These are phyloP conservation scores for Lactarius hengduanensis DNA, from an alignment of 768 basidiomycete genomes.

Conservation along the genomic window DNA sequence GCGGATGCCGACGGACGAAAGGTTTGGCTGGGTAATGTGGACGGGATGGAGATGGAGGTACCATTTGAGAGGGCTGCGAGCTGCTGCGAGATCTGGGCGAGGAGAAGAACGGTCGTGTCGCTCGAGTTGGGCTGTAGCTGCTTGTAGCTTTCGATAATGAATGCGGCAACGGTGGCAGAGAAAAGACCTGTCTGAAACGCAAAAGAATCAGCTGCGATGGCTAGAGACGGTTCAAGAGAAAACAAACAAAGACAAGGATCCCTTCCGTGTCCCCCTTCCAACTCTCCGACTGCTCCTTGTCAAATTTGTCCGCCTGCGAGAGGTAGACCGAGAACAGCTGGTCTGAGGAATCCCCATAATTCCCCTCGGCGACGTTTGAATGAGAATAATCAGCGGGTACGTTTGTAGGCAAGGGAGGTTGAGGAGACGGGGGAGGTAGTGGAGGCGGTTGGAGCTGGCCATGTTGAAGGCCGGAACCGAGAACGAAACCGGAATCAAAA, in stretches of 20 bases:
- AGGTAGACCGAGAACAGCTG: conserved; percentile 25
- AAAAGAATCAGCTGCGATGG: neutral
- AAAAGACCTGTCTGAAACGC: conserved; percentile 32
- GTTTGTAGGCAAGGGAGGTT: neutral
- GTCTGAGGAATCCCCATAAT: conserved; percentile 21
- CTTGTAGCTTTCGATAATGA: conserved; percentile 30
- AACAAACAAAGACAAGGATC: conserved; percentile 29
- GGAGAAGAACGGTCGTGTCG: conserved; percentile 18
- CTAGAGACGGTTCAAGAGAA: neutral
- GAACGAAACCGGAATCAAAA: neutral
- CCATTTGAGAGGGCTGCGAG: conserved; percentile 18
- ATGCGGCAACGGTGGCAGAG: conserved; percentile 32
- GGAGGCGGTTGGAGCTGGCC: neutral
- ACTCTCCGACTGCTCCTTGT: conserved; percentile 24
- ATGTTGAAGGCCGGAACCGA: neutral
- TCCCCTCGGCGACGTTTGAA: conserved; percentile 9
- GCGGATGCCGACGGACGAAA: conserved; percentile 13
- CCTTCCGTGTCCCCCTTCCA: conserved; percentile 30
- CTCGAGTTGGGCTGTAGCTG: conserved; percentile 25
- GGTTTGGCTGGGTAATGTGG: neutral
- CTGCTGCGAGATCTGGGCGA: conserved; percentile 26
- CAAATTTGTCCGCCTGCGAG: conserved; percentile 24
- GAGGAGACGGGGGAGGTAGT: neutral
- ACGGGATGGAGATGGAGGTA: conserved; percentile 13
- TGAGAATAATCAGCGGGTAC: neutral